Conservation (phyloP, 495 filamentous ascomycete species). For the Cercophora scortea region DNA sequence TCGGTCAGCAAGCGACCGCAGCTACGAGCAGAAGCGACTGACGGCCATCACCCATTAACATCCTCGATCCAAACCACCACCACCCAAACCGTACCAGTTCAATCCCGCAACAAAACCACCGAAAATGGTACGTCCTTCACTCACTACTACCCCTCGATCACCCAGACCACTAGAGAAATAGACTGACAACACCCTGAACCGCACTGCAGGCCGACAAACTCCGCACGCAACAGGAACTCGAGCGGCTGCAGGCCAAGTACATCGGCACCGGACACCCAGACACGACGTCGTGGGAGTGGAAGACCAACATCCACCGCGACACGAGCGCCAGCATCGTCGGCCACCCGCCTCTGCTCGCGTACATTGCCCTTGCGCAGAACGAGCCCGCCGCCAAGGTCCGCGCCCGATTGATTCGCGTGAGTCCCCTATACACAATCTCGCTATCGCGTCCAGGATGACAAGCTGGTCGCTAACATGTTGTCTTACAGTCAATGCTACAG, state of each 20-base stretch:
- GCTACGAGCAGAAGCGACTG: no score
- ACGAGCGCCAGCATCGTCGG: slow-evolving; percentile 78
- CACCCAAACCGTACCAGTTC: no score
- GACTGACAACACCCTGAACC: not conserved
- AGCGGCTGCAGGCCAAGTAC: slow-evolving; percentile 87
- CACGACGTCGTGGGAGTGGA: slow-evolving; percentile 95
- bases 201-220: slow-evolving; percentile 82
- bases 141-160: not conserved
- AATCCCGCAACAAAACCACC: no score
- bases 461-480: no score
- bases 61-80: no score
- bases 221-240: slow-evolving; percentile 93
- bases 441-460: no score
- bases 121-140: not conserved
- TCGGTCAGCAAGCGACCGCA: no score
- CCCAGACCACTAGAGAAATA: not conserved
- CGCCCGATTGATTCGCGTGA: slow-evolving; percentile 64
- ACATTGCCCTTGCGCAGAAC: slow-evolving; percentile 83
- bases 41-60: no score
- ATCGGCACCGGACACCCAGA: slow-evolving; percentile 97
- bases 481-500: slow-evolving; percentile 71
- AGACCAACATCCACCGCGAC: slow-evolving; percentile 82
- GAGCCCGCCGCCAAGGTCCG: slow-evolving; percentile 70
- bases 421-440: no score
- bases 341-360: slow-evolving; percentile 81